These are phyloP conservation scores for Anthracocystis panici-leucophaei DNA, from an alignment of 1,284 basidiomycete species.

Conservation along the genomic window DNA sequence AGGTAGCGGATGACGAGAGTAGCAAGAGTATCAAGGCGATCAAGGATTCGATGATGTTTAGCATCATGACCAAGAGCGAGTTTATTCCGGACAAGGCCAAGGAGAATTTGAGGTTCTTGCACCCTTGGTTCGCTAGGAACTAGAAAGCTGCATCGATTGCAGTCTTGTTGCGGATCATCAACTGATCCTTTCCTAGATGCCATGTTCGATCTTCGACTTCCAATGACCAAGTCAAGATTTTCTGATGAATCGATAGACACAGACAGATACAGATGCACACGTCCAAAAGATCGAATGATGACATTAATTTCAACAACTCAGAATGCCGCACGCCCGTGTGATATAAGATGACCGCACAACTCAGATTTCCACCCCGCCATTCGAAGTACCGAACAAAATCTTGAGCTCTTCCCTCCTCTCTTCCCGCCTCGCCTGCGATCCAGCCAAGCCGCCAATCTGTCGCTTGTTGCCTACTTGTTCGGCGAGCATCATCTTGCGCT, in stretches of 20 bases:
- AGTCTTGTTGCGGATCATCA: neutral
- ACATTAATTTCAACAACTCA: neutral
- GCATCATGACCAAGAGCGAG: constrained; percentile 80
- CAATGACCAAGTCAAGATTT: too few species aligned
- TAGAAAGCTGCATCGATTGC: neutral
- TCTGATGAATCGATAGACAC: too few species aligned
- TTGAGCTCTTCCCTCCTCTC: constrained; percentile 58
- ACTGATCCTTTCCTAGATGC: neutral
- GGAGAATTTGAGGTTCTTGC: constrained; percentile 81
- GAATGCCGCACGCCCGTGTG: neutral
- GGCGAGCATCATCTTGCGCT: constrained; percentile 66
- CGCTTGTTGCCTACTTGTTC: constrained; percentile 59
- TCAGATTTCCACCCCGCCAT: constrained; percentile 28
- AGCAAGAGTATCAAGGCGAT: constrained; percentile 36
- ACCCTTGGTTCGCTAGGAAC: constrained; percentile 70
- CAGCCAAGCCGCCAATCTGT: constrained; percentile 20
- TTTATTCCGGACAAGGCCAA: constrained; percentile 78
- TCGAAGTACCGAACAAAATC: constrained; percentile 50
- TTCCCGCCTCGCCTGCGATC: constrained; percentile 12
- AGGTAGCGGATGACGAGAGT: constrained; percentile 57
- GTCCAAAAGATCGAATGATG: too few species aligned
- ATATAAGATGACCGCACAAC: neutral
- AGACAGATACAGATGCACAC: too few species aligned
- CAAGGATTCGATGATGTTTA: constrained; percentile 60
- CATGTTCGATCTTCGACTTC: too few species aligned